A percentile compares a stretch with the other conserved stretches of the same genome.
phyloP scores from a whole-genome alignment of 495 filamentous ascomycete genomes.

The Hypoxylon subgilvum region DNA sequence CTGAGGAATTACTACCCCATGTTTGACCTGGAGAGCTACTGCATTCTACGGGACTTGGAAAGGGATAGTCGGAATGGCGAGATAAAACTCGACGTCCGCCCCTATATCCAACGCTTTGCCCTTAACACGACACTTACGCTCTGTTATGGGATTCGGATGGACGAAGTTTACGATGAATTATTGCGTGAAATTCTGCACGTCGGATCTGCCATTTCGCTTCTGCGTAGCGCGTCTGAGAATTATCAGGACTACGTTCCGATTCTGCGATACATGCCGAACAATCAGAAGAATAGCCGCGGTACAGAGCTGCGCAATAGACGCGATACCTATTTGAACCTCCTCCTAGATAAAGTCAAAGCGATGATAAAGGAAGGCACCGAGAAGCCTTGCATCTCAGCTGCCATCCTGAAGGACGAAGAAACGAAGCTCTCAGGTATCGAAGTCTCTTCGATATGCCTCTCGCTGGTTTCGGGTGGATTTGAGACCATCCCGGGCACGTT shows the following conservation, averaged over 20 bases:
- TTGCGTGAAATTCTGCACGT: slow-evolving; percentile 59
- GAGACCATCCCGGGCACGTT: slow-evolving; percentile 59
- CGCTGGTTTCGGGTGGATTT: slow-evolving; percentile 59
- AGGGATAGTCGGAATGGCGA: slow-evolving; percentile 49
- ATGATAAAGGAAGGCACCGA: slow-evolving; percentile 59
- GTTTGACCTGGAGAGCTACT: slow-evolving; percentile 60
- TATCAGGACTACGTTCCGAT: slow-evolving; percentile 59
- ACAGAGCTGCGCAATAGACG: slow-evolving; percentile 54
- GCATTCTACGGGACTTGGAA: slow-evolving; percentile 54
- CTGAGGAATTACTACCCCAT: slow-evolving; percentile 56
- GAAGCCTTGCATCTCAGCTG: slow-evolving; percentile 59
- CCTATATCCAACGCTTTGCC: slow-evolving; percentile 57
- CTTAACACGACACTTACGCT: slow-evolving; percentile 60
- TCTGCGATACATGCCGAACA: slow-evolving; percentile 55
- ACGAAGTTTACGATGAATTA: slow-evolving; percentile 55
- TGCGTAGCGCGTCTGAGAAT: slow-evolving; percentile 58
- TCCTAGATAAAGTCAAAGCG: slow-evolving; percentile 55
- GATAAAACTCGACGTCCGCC: slow-evolving; percentile 48
- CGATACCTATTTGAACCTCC: slow-evolving; percentile 54
- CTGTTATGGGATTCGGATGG: slow-evolving; percentile 63
- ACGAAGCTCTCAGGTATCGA: slow-evolving; percentile 56
- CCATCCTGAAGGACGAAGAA: slow-evolving; percentile 58
- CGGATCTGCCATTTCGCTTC: slow-evolving; percentile 55
- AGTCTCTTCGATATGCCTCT: slow-evolving; percentile 58
- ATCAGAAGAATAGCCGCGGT: slow-evolving; percentile 54